A percentile compares a stretch with the other conserved stretches of the same genome.
phyloP scores from a whole-genome alignment of 164 flowering plant species.

The Vitis rotundifolia region DNA sequence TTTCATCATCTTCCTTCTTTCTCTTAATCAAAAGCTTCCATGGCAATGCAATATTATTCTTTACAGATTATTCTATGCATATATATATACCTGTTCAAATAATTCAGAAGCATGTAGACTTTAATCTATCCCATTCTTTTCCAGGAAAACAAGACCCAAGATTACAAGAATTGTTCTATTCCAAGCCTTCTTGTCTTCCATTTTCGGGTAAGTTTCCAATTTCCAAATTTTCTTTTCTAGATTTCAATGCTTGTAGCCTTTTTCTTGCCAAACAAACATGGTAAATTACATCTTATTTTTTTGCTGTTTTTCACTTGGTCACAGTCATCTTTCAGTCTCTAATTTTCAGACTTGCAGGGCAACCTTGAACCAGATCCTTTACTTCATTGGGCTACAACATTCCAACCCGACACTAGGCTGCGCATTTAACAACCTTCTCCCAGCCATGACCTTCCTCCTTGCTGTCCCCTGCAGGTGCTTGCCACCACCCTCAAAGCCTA shows the following conservation, averaged over 20 bases:
- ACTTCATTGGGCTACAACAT: slow-evolving; percentile 52
- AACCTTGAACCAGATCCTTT: slow-evolving; percentile 45
- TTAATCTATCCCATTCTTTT: background rate
- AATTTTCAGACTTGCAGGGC: slow-evolving; percentile 30
- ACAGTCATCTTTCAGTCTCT: too few relatives aligned
- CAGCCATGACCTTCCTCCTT: slow-evolving; percentile 60
- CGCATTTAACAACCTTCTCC: slow-evolving; percentile 47
- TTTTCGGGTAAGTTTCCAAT: slow-evolving; percentile 51
- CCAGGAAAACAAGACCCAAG: slow-evolving; percentile 55
- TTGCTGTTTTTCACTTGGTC: too few relatives aligned
- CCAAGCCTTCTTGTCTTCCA: slow-evolving; percentile 55
- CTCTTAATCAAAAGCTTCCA: too few relatives aligned
- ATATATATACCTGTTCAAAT: too few relatives aligned
- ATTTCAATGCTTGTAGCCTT: background rate
- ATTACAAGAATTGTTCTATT: slow-evolving; percentile 40
- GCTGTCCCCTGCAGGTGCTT: slow-evolving; percentile 47
- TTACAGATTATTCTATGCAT: too few relatives aligned
- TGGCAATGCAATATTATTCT: too few relatives aligned
- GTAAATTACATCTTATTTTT: too few relatives aligned
- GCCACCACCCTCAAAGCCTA: background rate
- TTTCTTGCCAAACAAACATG: too few relatives aligned
- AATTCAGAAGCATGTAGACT: background rate
- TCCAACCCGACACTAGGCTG: slow-evolving; percentile 56
- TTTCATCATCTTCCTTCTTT: too few relatives aligned
- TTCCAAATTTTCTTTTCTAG: background rate